phyloP scores from a whole-genome alignment of 441 rosid genomes.

The Erodium texanum region DNA sequence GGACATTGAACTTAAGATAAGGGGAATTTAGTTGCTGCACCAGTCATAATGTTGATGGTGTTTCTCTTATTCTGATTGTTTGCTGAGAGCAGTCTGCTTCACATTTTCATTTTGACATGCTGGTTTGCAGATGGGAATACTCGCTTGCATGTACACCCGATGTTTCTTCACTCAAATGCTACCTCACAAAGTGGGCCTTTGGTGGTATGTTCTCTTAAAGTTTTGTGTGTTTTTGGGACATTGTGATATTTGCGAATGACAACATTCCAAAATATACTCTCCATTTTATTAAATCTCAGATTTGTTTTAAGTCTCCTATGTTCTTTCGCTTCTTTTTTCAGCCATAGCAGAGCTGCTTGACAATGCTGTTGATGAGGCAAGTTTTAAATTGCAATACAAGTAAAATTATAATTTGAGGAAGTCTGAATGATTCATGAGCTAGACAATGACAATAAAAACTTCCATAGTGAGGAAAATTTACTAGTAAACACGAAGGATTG shows the following conservation, averaged over 20 bases:
- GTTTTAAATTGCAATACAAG: not conserved
- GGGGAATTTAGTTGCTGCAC: no score
- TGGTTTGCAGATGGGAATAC: slow-evolving; percentile 19
- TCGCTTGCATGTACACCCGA: slow-evolving; percentile 22
- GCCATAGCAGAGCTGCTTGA: slow-evolving; percentile 27
- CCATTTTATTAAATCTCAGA: not conserved
- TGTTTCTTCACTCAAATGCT: slow-evolving; percentile 31
- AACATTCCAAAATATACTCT: not conserved
- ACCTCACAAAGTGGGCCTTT: slow-evolving; percentile 30
- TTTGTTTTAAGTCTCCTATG: not conserved
- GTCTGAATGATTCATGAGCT: not conserved
- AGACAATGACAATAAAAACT: not conserved
- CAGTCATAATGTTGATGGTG: not conserved
- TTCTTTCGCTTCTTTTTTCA: slow-evolving; percentile 11
- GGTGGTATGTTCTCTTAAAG: slow-evolving; percentile 21
- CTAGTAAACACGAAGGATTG: not conserved
- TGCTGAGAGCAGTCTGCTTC: not conserved
- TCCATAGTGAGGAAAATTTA: not conserved
- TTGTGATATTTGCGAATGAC: not conserved
- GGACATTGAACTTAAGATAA: no score
- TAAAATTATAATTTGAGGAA: not conserved
- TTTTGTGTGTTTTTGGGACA: not conserved
- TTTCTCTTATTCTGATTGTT: not conserved
- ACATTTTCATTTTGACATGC: slow-evolving; percentile 4
- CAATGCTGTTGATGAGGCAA: slow-evolving; percentile 26